Conservation (phyloP, 441 rosid species). For the Manihot esculenta region DNA sequence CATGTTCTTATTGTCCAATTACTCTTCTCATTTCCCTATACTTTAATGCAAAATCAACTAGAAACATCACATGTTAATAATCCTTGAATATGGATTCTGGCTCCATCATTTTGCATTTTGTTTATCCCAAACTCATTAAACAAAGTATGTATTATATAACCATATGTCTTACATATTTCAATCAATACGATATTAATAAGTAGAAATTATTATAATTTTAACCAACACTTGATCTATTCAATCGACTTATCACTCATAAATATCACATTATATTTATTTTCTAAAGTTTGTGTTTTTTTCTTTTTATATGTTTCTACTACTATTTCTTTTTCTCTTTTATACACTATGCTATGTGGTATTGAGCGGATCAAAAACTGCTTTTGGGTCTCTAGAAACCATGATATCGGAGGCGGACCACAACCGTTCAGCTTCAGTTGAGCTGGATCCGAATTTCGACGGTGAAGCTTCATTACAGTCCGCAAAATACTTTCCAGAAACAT, state of each 20-base stretch:
- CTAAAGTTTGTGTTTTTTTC: background rate
- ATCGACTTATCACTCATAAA: no score
- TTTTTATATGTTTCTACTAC: background rate
- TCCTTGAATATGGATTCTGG: slow-evolving; percentile 5
- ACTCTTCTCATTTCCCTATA: background rate
- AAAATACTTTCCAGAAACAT: slow-evolving; percentile 67
- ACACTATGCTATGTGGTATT: slow-evolving; percentile 21
- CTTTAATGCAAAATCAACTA: background rate
- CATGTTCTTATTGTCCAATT: slow-evolving; percentile 28
- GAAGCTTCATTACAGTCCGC: slow-evolving; percentile 79
- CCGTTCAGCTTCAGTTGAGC: slow-evolving; percentile 60
- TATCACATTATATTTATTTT: background rate
- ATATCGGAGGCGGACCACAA: slow-evolving; percentile 79
- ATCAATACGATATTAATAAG: no score
- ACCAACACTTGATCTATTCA: no score
- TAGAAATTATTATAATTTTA: no score
- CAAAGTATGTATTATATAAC: background rate
- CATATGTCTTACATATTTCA: background rate
- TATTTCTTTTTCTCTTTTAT: background rate
- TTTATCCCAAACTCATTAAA: background rate
- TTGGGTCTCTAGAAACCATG: slow-evolving; percentile 61
- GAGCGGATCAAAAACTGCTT: slow-evolving; percentile 43
- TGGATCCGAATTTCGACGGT: slow-evolving; percentile 65
- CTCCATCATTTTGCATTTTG: slow-evolving; percentile 2
- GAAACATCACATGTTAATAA: background rate